Percentiles rank a stretch among this genome's conserved stretches.
Conservation (phyloP, 2,329 filamentous ascomycete species). For the Pleomassaria siparia region DNA sequence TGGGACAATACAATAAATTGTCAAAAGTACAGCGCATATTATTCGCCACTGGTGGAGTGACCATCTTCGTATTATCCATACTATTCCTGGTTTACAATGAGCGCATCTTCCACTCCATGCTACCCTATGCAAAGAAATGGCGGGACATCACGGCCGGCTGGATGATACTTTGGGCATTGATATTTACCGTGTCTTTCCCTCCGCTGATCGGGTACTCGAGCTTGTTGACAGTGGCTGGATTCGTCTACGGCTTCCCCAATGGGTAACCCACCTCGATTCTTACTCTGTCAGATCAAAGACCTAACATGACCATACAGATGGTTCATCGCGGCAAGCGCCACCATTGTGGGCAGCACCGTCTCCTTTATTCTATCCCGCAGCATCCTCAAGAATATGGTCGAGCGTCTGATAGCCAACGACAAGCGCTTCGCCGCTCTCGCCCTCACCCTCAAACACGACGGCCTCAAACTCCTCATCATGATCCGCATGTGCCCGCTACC, state of each 20-base stretch:
- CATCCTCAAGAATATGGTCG: conserved; percentile 75
- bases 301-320: conserved; percentile 58
- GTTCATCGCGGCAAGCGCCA: conserved; percentile 79
- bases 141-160: conserved; percentile 70
- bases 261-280: conserved; percentile 57
- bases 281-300: conserved; percentile 31
- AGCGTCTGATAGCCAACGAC: conserved; percentile 78
- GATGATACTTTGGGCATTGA: conserved; percentile 72
- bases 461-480: conserved; percentile 83
- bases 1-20: conserved; percentile 58
- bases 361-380: conserved; percentile 82
- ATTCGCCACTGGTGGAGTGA: conserved; percentile 54
- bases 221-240: conserved; percentile 68
- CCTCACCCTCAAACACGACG: conserved; percentile 86
- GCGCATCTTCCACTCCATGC: conserved; percentile 73
- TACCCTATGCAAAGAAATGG: conserved; percentile 75
- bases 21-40: conserved; percentile 64
- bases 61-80: conserved; percentile 59
- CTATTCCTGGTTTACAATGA: conserved; percentile 78
- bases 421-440: conserved; percentile 85
- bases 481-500: conserved; percentile 91
- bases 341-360: conserved; percentile 72
- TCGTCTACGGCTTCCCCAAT: conserved; percentile 70
- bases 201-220: conserved; percentile 86
- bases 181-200: conserved; percentile 79